Base-by-base conservation (phyloP, 805 yeast species). In the Wickerhamiella azymoides region DNA sequence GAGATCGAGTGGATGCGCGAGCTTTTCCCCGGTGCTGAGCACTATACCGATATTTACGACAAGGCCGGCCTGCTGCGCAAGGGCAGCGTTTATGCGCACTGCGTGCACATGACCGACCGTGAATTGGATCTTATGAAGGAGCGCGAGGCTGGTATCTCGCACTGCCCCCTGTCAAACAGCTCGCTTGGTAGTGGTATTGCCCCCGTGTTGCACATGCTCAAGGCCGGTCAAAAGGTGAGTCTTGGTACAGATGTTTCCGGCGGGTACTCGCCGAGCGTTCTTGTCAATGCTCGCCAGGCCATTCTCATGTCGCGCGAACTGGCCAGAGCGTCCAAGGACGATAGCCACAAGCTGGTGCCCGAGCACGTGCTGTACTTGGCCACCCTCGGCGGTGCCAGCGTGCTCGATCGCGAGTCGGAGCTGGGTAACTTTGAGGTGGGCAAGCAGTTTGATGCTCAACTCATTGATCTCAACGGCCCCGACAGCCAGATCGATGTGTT, bases 141-240 rank as follows among this genome's bases (percentile, higher is more conserved):
- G 14, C 71, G 73, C 17, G 64, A 73, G 5, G 66, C 84, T 27
- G 93, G 96, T 10, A 75, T 89, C 14, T 73, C 94, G 4, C 97
- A 92, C 62, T 89, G 98, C 64, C 98, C 98, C 2, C 76, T 85
- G 10, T 83, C 94, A 14, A 89, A 89, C 61, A 77, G 94, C 1
- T 77, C 92, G 14, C 71, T 89, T 47, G 79, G 94, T 0, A 80
- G 93, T 10, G 98, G 98, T 14, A 93, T 85, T 61, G 88, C 94
- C 8, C 80, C 85, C 16, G 76, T 89, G 10, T 72, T 80, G 53
- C 72, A 79, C 69, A 64, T 84, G 36, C 65, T 86, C 46, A 69
- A 79, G 39, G 70, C 72, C 35, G 74, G 72, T 10, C 71, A 85
- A 49, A 80, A 83, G 46, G 93, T 92, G 18, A 76, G 93, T 8